These are phyloP conservation scores for Penicillium concentricum DNA, from an alignment of 2,329 filamentous ascomycete species.

Conservation along the genomic window DNA sequence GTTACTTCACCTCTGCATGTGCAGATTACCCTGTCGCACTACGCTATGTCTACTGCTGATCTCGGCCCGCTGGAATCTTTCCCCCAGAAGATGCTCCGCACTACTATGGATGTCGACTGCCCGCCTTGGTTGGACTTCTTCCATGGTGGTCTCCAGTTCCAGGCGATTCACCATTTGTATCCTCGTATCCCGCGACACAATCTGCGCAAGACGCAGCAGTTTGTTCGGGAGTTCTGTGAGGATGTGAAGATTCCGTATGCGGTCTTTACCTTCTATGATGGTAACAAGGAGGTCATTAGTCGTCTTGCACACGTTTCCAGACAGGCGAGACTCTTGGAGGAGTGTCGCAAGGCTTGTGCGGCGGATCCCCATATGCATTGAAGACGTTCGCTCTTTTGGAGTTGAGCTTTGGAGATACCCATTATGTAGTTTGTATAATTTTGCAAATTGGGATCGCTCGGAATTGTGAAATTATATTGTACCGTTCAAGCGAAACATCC, in stretches of 20 bases:
- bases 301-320: slow-evolving; percentile 70
- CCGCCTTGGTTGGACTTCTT: slow-evolving; percentile 82
- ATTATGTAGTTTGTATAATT: neutral
- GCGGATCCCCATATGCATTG: slow-evolving; percentile 16
- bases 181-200: slow-evolving; percentile 81
- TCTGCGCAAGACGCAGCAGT: slow-evolving; percentile 66
- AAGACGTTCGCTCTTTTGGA: neutral
- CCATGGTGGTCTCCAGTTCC: slow-evolving; percentile 83
- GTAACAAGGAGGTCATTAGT: slow-evolving; percentile 73
- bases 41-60: slow-evolving; percentile 86
- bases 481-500: neutral
- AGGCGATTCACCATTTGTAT: slow-evolving; percentile 80
- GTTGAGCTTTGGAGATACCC: neutral
- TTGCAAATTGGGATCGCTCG: neutral
- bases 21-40: slow-evolving; percentile 89
- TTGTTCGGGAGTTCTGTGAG: slow-evolving; percentile 75
- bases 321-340: slow-evolving; percentile 70
- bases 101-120: slow-evolving; percentile 89
- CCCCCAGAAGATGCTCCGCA: slow-evolving; percentile 82
- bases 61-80: slow-evolving; percentile 80
- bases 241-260: slow-evolving; percentile 82
- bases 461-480: neutral
- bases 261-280: slow-evolving; percentile 75
- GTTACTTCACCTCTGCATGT: slow-evolving; percentile 77
- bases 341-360: slow-evolving; percentile 58